phyloP scores from a whole-genome alignment of 768 basidiomycete genomes.

The Amyloporia xantha region DNA sequence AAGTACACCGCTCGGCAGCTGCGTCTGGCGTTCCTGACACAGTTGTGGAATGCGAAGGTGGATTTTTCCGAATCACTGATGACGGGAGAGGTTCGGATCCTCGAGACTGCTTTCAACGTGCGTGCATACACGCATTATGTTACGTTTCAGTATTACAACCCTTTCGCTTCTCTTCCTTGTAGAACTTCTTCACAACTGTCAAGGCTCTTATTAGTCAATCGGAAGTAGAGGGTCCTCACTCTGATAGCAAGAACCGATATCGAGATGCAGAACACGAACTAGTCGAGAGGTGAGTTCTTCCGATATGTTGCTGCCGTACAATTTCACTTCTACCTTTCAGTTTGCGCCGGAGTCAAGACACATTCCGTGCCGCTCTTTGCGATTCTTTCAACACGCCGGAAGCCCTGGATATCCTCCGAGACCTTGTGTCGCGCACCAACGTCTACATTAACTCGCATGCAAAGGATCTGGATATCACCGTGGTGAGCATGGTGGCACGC shows the following conservation, averaged over 20 bases:
- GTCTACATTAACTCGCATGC: slow-evolving; percentile 74
- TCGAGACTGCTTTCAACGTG: slow-evolving; percentile 85
- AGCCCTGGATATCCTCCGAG: slow-evolving; percentile 68
- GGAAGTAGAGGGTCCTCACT: slow-evolving; percentile 37
- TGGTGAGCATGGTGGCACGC: slow-evolving; percentile 56
- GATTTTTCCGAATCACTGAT: slow-evolving; percentile 91
- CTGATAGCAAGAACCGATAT: slow-evolving; percentile 61
- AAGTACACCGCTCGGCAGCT: slow-evolving; percentile 83
- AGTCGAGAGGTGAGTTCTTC: slow-evolving; percentile 44
- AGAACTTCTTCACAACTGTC: slow-evolving; percentile 93
- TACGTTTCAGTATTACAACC: not conserved
- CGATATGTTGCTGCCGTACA: not conserved
- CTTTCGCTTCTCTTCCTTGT: not conserved
- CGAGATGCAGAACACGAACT: slow-evolving; percentile 65
- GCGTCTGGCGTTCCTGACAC: slow-evolving; percentile 84
- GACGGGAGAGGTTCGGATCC: slow-evolving; percentile 81
- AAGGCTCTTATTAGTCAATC: slow-evolving; percentile 72
- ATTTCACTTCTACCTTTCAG: slow-evolving; percentile 33
- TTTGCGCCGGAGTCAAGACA: slow-evolving; percentile 63
- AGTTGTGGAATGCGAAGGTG: slow-evolving; percentile 87
- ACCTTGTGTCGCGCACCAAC: slow-evolving; percentile 81
- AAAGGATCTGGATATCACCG: slow-evolving; percentile 49
- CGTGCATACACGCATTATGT: slow-evolving; percentile 16
- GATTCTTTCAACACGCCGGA: slow-evolving; percentile 96
- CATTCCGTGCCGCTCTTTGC: slow-evolving; percentile 82